phyloP scores from a whole-genome alignment of 2,329 filamentous ascomycete species.

The Epichloe bromicola region DNA sequence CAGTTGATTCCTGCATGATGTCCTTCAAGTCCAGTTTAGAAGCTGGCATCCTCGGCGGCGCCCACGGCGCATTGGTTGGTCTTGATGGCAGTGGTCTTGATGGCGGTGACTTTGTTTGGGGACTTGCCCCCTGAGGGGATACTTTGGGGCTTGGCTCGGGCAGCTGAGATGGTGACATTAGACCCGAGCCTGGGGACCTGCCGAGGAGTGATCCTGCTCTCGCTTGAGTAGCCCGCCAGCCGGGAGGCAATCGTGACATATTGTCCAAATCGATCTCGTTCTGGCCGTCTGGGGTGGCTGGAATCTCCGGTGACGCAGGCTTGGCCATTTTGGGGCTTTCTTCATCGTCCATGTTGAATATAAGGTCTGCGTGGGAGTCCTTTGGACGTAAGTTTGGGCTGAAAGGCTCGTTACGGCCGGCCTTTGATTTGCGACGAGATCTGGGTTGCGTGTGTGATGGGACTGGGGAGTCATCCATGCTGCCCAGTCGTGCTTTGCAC shows the following conservation, averaged over 20 bases:
- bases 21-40: conserved; percentile 61
- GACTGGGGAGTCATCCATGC: conserved; percentile 47
- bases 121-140: neutral
- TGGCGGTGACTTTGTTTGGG: neutral
- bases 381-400: conserved; percentile 58
- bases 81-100: conserved; percentile 7
- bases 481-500: conserved; percentile 45
- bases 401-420: conserved; percentile 38
- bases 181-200: neutral
- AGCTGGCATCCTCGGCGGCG: conserved; percentile 35
- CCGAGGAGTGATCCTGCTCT: neutral
- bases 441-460: conserved; percentile 30
- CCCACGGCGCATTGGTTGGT: conserved; percentile 34
- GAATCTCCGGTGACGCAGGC: conserved; percentile 13
- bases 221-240: conserved; percentile 14
- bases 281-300: conserved; percentile 9
- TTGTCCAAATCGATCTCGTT: conserved; percentile 15
- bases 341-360: conserved; percentile 91
- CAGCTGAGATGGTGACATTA: neutral
- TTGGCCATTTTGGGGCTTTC: conserved; percentile 22
- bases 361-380: conserved; percentile 60
- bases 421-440: conserved; percentile 32
- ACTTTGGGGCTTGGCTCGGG: neutral
- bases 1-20: conserved; percentile 53
- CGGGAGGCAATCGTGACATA: conserved; percentile 17